Conservation (phyloP, 2,329 filamentous ascomycete genomes). For the Colletotrichum zoysiae region DNA sequence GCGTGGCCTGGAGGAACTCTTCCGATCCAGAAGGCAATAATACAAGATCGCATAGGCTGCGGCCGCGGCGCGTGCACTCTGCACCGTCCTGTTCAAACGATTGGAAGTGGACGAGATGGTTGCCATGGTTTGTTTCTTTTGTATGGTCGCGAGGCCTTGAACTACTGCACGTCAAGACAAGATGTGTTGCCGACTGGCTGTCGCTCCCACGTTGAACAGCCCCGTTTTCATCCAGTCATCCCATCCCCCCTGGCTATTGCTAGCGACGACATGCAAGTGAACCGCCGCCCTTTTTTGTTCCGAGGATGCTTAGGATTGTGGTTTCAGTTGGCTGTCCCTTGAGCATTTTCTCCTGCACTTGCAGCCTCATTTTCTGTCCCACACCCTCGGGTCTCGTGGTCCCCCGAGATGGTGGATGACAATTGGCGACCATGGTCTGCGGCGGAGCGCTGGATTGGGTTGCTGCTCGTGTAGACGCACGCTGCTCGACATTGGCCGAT, state of each 20-base stretch:
- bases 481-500: neutral
- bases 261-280: constrained; percentile 1
- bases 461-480: neutral
- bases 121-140: neutral
- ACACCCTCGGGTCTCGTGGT: neutral
- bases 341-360: neutral
- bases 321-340: constrained; percentile 24
- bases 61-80: neutral
- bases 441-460: neutral
- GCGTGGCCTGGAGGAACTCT: neutral
- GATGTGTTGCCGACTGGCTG: constrained; percentile 22
- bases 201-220: constrained; percentile 18
- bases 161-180: constrained; percentile 25
- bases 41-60: neutral
- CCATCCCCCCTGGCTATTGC: constrained; percentile 14
- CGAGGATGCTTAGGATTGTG: neutral
- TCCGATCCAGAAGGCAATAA: neutral
- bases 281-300: constrained; percentile 6
- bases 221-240: constrained; percentile 33
- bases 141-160: constrained; percentile 2
- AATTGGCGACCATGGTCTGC: neutral
- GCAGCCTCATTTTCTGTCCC: constrained; percentile 27
- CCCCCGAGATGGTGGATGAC: neutral
- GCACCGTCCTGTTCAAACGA: neutral
- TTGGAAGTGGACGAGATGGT: neutral